These are phyloP conservation scores for Dipodascus geniculatus DNA, from an alignment of 805 yeast genomes.

Conservation along the genomic window DNA sequence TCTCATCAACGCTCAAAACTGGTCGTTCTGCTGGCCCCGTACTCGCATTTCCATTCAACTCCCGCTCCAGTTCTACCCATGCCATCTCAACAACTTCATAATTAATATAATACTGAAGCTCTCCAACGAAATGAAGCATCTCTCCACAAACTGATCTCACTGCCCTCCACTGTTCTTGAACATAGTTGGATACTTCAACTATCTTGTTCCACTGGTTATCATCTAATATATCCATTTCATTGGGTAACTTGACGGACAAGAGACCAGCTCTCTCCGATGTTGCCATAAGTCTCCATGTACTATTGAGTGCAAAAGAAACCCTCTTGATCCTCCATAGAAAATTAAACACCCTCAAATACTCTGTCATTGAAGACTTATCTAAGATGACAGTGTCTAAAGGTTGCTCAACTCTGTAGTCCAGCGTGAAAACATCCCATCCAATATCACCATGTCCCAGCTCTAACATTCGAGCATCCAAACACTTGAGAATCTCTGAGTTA, in stretches of 20 bases:
- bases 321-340: conserved; percentile 73
- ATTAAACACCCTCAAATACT: conserved; percentile 70
- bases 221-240: not conserved
- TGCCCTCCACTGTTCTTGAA: conserved; percentile 16
- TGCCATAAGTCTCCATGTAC: conserved; percentile 34
- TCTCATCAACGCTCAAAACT: conserved; percentile 25
- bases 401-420: conserved; percentile 48
- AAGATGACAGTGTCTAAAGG: conserved; percentile 49
- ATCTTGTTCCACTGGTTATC: not conserved
- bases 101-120: conserved; percentile 26
- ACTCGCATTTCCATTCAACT: conserved; percentile 13
- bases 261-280: conserved; percentile 16
- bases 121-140: conserved; percentile 25
- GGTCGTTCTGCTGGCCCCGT: not conserved
- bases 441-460: conserved; percentile 59
- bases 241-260: conserved; percentile 3
- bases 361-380: conserved; percentile 32
- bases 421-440: conserved; percentile 90
- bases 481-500: conserved; percentile 30
- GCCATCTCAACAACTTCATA: conserved; percentile 28
- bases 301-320: conserved; percentile 39
- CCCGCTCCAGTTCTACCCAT: conserved; percentile 23
- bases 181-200: not conserved
- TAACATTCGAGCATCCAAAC: conserved; percentile 74
- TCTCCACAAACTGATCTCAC: conserved; percentile 18